A percentile compares a stretch with the other conserved stretches of the same genome.
Conservation (phyloP, 305 asterid species). For the Fraxinus latifolia region DNA sequence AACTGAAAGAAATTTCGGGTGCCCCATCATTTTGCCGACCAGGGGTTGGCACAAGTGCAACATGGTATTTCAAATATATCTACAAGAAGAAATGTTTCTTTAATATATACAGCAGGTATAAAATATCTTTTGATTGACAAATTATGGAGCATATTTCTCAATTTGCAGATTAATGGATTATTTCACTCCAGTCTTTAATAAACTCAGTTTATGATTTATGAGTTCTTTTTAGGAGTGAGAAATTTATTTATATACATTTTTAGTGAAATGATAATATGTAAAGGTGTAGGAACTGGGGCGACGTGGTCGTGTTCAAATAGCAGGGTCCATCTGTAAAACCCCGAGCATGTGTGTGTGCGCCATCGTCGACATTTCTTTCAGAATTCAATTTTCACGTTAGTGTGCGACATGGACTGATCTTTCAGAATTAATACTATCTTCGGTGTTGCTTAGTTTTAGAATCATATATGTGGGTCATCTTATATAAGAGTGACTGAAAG, state of each 20-base stretch:
- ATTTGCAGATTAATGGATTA: constrained; percentile 7
- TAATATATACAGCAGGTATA: constrained; percentile 24
- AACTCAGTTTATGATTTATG: not conserved
- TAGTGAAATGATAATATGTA: not conserved
- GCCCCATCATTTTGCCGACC: constrained; percentile 37
- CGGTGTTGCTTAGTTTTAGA: not conserved
- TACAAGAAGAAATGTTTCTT: constrained; percentile 25
- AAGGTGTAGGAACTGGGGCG: not conserved
- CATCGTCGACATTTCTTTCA: not conserved
- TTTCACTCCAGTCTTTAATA: not conserved
- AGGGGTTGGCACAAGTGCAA: constrained; percentile 30
- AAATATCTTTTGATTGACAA: not conserved
- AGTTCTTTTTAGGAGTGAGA: not conserved
- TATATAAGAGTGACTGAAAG: not conserved
- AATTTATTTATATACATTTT: not conserved
- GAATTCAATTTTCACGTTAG: not conserved
- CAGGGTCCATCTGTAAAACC: not conserved
- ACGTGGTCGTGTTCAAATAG: not conserved
- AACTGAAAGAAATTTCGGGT: constrained; percentile 31
- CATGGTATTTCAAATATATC: constrained; percentile 30
- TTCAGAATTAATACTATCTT: not conserved
- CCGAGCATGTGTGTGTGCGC: not conserved
- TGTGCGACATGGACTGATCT: not conserved
- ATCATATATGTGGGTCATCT: not conserved
- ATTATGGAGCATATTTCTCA: constrained; percentile 4